Conservation (phyloP, 768 basidiomycete species). For the Suillus ampliporus region DNA sequence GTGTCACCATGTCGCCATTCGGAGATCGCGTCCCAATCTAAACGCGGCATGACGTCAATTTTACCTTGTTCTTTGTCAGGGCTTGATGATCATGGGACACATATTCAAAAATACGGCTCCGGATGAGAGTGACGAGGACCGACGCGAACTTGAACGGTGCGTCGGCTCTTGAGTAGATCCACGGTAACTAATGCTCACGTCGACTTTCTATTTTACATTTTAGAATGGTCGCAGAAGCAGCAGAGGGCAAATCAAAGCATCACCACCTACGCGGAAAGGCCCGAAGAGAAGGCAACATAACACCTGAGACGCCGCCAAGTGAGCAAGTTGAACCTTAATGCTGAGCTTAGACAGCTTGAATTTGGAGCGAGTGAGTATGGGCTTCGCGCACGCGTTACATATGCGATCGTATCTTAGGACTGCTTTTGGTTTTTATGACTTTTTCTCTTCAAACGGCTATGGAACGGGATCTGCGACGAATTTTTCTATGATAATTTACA, state of each 20-base stretch:
- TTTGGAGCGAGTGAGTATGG: constrained; percentile 6
- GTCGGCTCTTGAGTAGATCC: constrained; percentile 25
- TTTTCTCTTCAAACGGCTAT: neutral
- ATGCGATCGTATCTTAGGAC: neutral
- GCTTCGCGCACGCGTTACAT: neutral
- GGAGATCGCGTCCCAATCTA: neutral
- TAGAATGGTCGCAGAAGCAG: constrained; percentile 89
- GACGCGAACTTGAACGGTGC: constrained; percentile 91
- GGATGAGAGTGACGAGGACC: constrained; percentile 92
- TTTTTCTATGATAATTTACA: neutral
- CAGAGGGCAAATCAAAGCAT: constrained; percentile 72
- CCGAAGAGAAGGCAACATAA: constrained; percentile 45
- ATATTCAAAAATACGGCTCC: constrained; percentile 86
- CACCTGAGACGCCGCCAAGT: constrained; percentile 39
- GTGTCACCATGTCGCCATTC: constrained; percentile 12
- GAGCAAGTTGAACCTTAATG: constrained; percentile 16
- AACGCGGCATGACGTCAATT: constrained; percentile 9
- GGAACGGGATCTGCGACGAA: neutral
- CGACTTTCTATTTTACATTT: constrained; percentile 11
- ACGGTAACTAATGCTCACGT: neutral
- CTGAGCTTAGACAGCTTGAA: constrained; percentile 10
- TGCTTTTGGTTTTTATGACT: constrained; percentile 6
- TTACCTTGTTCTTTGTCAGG: constrained; percentile 48
- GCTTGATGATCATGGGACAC: constrained; percentile 85
- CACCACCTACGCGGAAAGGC: constrained; percentile 36